Evolutionary conservation across 73 alveolate genomes (phyloP).

Genomic region (Uronychia setigera): DNA sequence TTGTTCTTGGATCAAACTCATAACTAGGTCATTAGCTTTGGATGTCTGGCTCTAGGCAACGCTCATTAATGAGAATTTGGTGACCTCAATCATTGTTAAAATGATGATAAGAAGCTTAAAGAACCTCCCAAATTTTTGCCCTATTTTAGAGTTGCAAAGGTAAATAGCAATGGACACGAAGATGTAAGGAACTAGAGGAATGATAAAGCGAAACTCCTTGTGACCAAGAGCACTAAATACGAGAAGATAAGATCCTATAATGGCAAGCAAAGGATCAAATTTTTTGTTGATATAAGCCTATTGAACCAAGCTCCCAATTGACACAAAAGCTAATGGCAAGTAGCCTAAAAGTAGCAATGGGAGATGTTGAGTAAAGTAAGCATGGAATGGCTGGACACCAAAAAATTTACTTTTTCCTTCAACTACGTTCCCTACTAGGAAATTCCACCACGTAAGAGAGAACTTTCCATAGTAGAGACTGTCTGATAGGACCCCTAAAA

Average conservation of each 20-base stretch:
- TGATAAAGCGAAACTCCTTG: conserved; percentile 48
- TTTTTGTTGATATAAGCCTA: not conserved
- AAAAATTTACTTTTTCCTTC: conserved; percentile 52
- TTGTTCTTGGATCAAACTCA: too few relatives aligned
- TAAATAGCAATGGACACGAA: too few relatives aligned
- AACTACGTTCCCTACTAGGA: conserved; percentile 35
- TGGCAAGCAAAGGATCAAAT: not conserved
- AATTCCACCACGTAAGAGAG: conserved; percentile 33
- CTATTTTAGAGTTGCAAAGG: too few relatives aligned
- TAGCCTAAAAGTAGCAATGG: not conserved
- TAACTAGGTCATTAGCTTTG: too few relatives aligned
- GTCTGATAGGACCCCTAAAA: conserved; percentile 11
- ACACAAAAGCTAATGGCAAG: not conserved
- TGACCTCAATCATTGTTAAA: too few relatives aligned
- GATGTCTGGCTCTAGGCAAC: too few relatives aligned
- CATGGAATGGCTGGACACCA: conserved; percentile 30
- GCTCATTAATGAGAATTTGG: too few relatives aligned
- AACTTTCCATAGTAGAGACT: conserved; percentile 34
- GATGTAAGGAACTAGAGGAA: conserved; percentile 41
- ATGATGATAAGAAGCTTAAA: too few relatives aligned
- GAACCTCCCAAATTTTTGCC: too few relatives aligned
- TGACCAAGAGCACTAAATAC: conserved; percentile 24
- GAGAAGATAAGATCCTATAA: not conserved
- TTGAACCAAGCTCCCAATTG: not conserved
- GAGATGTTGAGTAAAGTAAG: not conserved